Evolutionary conservation across 208 protist species (phyloP).

Genomic region (Acanthamoeba lugdunensis): DNA sequence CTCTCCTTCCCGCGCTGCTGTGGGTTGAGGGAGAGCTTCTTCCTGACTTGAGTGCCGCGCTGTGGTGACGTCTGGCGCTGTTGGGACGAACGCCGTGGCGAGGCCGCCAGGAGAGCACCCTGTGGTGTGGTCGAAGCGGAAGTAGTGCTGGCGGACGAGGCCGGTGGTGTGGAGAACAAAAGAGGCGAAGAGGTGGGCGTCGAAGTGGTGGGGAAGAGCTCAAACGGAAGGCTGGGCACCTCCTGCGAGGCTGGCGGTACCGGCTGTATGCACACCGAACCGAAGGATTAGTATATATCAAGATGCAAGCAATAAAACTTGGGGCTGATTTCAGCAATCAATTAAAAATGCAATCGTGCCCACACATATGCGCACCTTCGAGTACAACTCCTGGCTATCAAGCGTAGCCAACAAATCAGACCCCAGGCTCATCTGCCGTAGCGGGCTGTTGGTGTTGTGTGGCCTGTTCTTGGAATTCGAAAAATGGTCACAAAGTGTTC

Average conservation of each 20-base stretch:
- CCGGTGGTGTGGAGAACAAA: background rate
- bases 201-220: conserved; percentile 2
- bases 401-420: conserved; percentile 6
- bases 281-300: background rate
- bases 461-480: background rate
- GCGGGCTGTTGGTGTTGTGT: background rate
- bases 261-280: background rate
- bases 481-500: background rate
- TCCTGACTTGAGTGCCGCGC: background rate
- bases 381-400: conserved; percentile 34
- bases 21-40: background rate
- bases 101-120: background rate
- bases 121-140: conserved; percentile 10
- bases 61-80: background rate
- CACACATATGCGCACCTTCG: background rate
- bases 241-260: background rate
- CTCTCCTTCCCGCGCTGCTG: conserved; percentile 31
- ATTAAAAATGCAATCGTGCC: background rate
- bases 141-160: conserved; percentile 1
- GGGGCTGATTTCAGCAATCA: background rate
- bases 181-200: background rate
- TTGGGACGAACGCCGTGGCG: background rate
- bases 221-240: conserved; percentile 46
- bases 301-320: too few species aligned
- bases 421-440: background rate